Percentiles rank a stretch among this genome's conserved stretches.
Conservation (phyloP, 2,329 filamentous ascomycete genomes). For the Colletotrichum aenigma region DNA sequence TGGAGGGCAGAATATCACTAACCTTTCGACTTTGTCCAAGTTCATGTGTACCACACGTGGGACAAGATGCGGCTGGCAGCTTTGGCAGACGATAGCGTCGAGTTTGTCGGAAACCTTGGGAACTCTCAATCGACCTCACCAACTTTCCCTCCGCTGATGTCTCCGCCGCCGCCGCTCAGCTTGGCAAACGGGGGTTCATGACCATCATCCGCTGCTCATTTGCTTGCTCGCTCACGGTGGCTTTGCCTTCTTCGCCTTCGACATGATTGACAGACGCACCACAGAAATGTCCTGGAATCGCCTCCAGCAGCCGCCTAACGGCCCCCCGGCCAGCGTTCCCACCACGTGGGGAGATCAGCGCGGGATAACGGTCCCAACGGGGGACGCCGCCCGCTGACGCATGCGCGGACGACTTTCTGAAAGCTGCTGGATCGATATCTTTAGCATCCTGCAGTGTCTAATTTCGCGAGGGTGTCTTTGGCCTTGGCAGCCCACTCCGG, state of each 20-base stretch:
- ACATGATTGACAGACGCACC: background rate
- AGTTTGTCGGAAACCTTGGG: background rate
- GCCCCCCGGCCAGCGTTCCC: background rate
- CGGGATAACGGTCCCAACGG: background rate
- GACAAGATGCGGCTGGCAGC: background rate
- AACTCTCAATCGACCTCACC: background rate
- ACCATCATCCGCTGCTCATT: background rate
- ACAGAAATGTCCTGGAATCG: background rate
- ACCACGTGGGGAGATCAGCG: conserved; percentile 13
- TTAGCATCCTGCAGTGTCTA: conserved; percentile 10
- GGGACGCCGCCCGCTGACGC: background rate
- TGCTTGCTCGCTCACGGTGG: background rate
- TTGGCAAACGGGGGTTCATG: background rate
- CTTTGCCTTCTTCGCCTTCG: background rate
- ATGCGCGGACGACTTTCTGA: background rate
- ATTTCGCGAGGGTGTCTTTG: conserved; percentile 11
- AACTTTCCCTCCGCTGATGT: background rate
- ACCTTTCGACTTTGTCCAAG: background rate
- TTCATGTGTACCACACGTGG: background rate
- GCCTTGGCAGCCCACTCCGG: conserved; percentile 13
- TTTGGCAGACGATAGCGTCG: background rate
- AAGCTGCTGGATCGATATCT: background rate
- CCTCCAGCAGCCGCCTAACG: background rate
- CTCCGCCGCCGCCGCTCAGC: background rate
- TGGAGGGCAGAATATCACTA: background rate